phyloP scores from a whole-genome alignment of 148 eudicot genomes.

The Chenopodium suecicum region DNA sequence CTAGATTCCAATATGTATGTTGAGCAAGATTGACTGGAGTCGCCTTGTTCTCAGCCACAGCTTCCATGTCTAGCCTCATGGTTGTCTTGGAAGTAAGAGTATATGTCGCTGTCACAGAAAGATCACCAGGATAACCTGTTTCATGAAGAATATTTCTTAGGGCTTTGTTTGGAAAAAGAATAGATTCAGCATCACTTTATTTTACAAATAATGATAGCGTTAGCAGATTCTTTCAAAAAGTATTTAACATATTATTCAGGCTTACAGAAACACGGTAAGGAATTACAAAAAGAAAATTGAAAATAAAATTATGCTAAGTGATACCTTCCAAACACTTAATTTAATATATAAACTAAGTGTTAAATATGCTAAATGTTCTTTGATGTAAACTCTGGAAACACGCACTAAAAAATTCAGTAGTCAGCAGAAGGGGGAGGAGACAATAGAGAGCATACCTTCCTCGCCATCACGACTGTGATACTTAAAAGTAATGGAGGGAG shows the following conservation, averaged over 20 bases:
- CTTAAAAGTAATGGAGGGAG: slow-evolving; percentile 83
- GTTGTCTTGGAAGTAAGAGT: slow-evolving; percentile 76
- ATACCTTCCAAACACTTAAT: background rate
- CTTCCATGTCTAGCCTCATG: slow-evolving; percentile 96
- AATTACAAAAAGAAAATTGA: background rate
- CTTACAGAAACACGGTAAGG: background rate
- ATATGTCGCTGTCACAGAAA: slow-evolving; percentile 76
- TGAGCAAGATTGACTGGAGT: slow-evolving; percentile 90
- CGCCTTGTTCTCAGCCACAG: slow-evolving; percentile 76
- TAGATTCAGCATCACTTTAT: background rate
- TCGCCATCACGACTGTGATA: slow-evolving; percentile 85
- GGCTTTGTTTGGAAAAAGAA: background rate
- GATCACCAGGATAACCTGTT: slow-evolving; percentile 88
- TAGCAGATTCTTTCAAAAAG: background rate
- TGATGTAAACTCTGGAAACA: background rate
- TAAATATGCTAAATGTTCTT: background rate
- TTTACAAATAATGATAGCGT: background rate
- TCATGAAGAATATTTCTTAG: background rate
- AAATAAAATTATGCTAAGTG: background rate
- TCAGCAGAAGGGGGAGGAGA: background rate
- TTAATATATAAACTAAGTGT: background rate
- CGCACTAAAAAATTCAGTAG: background rate
- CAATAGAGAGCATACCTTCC: slow-evolving; percentile 56
- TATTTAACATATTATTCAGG: background rate
- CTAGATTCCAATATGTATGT: slow-evolving; percentile 92